Conservation (phyloP, 2,329 filamentous ascomycete genomes). For the Rhynchosporium graminicola region DNA sequence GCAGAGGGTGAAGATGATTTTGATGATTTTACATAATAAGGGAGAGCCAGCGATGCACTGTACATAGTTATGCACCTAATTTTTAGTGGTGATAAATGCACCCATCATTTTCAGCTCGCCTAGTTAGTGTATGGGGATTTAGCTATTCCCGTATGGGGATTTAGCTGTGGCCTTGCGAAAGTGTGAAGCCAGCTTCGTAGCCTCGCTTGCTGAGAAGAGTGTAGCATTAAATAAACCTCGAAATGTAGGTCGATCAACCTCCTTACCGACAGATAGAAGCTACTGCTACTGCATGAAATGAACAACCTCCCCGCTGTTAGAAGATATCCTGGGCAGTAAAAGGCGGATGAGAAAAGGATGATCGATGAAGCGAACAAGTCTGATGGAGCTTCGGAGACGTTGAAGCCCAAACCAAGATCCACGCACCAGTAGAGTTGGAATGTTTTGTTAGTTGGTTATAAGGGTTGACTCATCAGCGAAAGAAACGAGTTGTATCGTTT, state of each 20-base stretch:
- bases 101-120: no score
- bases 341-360: not conserved
- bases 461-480: not conserved
- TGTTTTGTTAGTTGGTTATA: not conserved
- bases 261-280: not conserved
- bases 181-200: no score
- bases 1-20: no score
- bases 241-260: not conserved
- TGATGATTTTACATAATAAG: no score
- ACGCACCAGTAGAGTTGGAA: not conserved
- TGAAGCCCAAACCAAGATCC: slow-evolving; percentile 10
- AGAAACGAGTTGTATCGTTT: no score
- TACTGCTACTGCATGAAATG: not conserved
- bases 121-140: no score
- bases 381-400: not conserved
- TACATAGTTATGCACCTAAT: no score
- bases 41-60: no score
- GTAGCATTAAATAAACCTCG: not conserved
- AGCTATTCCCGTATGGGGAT: no score
- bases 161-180: no score
- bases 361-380: not conserved
- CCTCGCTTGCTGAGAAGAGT: not conserved
- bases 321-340: not conserved
- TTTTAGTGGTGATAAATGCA: no score
- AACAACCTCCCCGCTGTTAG: not conserved